These are phyloP conservation scores for Peronospora belbahrii DNA, from an alignment of 352 stramenopile genomes.

Conservation along the genomic window DNA sequence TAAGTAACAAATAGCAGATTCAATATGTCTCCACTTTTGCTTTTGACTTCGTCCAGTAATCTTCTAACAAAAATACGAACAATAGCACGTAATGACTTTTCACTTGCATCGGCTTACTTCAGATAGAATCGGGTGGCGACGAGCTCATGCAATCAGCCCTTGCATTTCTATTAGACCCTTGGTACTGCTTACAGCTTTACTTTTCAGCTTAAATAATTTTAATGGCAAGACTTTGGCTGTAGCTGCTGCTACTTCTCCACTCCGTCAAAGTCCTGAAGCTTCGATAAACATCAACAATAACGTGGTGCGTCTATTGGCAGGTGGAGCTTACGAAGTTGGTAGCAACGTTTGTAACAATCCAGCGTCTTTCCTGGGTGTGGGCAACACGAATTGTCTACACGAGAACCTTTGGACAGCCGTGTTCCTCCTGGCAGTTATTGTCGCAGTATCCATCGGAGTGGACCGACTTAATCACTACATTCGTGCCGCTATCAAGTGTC, in stretches of 20 bases:
- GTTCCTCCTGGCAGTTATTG: constrained; percentile 72
- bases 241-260: constrained; percentile 1
- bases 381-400: constrained; percentile 71
- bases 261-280: constrained; percentile 6
- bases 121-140: no score
- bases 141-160: constrained; percentile 3
- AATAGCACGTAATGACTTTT: constrained; percentile 1
- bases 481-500: constrained; percentile 54
- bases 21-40: constrained; percentile 4
- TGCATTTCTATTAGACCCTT: constrained; percentile 9
- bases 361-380: constrained; percentile 69
- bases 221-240: constrained; percentile 1
- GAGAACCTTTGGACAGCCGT: constrained; percentile 62
- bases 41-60: constrained; percentile 1
- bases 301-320: constrained; percentile 6
- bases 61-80: neutral
- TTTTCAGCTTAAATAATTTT: constrained; percentile 10
- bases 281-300: neutral
- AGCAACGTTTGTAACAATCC: constrained; percentile 35
- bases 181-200: constrained; percentile 4
- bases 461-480: constrained; percentile 45
- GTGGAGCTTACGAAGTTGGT: constrained; percentile 7
- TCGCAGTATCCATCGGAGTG: constrained; percentile 60
- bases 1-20: no score
- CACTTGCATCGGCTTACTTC: neutral